phyloP scores from a whole-genome alignment of 1,284 basidiomycete genomes.

The Mycena citricolor region DNA sequence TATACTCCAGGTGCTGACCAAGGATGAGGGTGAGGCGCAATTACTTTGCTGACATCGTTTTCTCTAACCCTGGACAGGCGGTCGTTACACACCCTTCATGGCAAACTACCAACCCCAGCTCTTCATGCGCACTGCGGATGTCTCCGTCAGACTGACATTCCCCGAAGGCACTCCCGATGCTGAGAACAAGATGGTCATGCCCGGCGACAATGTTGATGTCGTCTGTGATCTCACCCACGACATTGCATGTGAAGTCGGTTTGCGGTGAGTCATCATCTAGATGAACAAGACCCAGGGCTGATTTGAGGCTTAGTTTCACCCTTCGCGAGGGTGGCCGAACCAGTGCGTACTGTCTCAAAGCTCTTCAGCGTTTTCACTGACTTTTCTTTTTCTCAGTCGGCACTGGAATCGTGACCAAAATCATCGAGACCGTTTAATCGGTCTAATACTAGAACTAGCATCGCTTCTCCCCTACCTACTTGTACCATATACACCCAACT shows the following conservation, averaged over 20 bases:
- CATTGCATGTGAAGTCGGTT: constrained; percentile 89
- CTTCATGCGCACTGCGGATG: constrained; percentile 95
- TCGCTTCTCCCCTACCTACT: too few species aligned
- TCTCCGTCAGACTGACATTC: constrained; percentile 86
- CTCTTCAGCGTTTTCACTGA: constrained; percentile 1
- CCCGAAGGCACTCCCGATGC: constrained; percentile 79
- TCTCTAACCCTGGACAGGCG: constrained; percentile 48
- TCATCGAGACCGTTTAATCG: constrained; percentile 50
- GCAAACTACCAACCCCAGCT: constrained; percentile 95
- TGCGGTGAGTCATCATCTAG: constrained; percentile 53
- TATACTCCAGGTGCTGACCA: constrained; percentile 74
- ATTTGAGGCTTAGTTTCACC: constrained; percentile 71
- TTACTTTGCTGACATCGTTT: neutral
- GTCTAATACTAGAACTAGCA: constrained; percentile 7
- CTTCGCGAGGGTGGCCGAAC: constrained; percentile 97
- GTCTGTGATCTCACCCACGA: constrained; percentile 84
- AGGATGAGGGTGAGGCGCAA: constrained; percentile 74
- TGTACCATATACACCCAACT: constrained; percentile 21
- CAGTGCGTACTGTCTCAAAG: constrained; percentile 47
- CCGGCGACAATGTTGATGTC: constrained; percentile 97
- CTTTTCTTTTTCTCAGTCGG: constrained; percentile 56
- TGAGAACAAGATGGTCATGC: constrained; percentile 93
- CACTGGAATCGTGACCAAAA: constrained; percentile 88
- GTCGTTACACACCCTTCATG: constrained; percentile 98
- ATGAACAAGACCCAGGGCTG: too few species aligned